These are phyloP conservation scores for Simplicillium aogashimaense DNA, from an alignment of 2,329 filamentous ascomycete genomes.

Conservation along the genomic window DNA sequence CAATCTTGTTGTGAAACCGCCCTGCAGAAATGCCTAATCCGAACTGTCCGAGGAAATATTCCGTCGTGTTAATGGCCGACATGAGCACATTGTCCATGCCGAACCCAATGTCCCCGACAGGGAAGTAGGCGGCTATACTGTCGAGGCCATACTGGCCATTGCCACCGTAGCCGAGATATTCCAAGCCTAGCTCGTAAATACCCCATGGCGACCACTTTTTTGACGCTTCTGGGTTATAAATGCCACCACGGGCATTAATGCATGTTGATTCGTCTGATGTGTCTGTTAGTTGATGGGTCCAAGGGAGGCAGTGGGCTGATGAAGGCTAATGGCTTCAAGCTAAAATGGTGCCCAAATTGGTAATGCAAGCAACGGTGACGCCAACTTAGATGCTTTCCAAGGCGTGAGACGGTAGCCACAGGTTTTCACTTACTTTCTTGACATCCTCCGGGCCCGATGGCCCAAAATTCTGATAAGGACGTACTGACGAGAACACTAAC, in stretches of 20 bases:
- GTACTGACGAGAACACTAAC: conserved; percentile 48
- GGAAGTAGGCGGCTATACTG: conserved; percentile 29
- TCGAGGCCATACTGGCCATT: conserved; percentile 58
- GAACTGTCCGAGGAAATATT: conserved; percentile 43
- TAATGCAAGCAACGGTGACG: background rate
- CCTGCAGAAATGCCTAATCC: conserved; percentile 46
- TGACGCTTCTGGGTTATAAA: conserved; percentile 45
- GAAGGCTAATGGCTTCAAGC: background rate
- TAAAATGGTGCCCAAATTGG: background rate
- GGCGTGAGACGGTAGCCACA: background rate
- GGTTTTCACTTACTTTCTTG: conserved; percentile 30
- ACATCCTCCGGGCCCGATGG: conserved; percentile 50
- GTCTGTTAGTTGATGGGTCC: conserved; percentile 7
- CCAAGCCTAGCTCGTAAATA: conserved; percentile 48
- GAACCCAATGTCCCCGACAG: conserved; percentile 24
- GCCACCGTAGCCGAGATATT: conserved; percentile 45
- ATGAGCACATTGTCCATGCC: conserved; percentile 36
- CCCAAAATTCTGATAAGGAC: conserved; percentile 61
- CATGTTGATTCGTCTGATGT: conserved; percentile 40
- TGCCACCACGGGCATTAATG: conserved; percentile 43
- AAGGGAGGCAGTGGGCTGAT: conserved; percentile 8
- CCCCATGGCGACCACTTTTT: conserved; percentile 49
- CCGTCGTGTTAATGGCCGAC: conserved; percentile 44
- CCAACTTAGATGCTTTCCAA: background rate
- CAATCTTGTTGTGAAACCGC: conserved; percentile 37